phyloP scores from a whole-genome alignment of 169 alveolate species.

The Plasmodium berghei region DNA sequence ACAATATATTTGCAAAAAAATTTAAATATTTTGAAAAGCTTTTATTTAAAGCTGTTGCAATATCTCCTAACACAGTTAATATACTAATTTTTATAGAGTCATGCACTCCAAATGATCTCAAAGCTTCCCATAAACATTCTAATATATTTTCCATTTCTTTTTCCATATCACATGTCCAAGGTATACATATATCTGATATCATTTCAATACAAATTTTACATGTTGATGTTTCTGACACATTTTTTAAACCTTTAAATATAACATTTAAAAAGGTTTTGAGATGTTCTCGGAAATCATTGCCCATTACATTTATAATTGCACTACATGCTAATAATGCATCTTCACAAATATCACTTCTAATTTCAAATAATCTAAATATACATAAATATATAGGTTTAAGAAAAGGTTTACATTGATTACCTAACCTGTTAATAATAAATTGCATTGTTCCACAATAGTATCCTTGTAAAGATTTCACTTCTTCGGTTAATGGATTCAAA shows the following conservation, averaged over 20 bases:
- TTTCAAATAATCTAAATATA: conserved; percentile 72
- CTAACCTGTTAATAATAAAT: conserved; percentile 82
- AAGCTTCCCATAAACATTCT: conserved; percentile 76
- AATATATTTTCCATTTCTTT: conserved; percentile 80
- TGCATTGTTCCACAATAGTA: conserved; percentile 85
- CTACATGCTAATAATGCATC: conserved; percentile 89
- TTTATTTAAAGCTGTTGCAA: conserved; percentile 91
- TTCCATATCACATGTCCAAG: conserved; percentile 80
- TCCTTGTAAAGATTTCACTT: conserved; percentile 72
- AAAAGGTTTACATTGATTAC: conserved; percentile 76
- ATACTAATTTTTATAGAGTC: conserved; percentile 90
- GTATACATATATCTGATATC: conserved; percentile 88
- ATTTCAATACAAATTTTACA: conserved; percentile 87
- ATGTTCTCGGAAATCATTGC: conserved; percentile 73
- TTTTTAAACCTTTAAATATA: conserved; percentile 76
- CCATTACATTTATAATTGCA: conserved; percentile 86
- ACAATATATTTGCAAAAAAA: conserved; percentile 86
- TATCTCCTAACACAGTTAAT: conserved; percentile 91
- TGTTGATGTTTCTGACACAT: conserved; percentile 71
- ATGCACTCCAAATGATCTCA: conserved; percentile 86
- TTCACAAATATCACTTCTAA: conserved; percentile 79
- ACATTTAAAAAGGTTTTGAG: conserved; percentile 76
- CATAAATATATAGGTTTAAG: conserved; percentile 77
- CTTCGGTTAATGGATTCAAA: conserved; percentile 74
- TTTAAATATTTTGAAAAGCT: conserved; percentile 84